A percentile compares a stretch with the other conserved stretches of the same genome.
These are phyloP conservation scores for Calocera viscosa DNA, from an alignment of 768 basidiomycete genomes.

Conservation along the genomic window DNA sequence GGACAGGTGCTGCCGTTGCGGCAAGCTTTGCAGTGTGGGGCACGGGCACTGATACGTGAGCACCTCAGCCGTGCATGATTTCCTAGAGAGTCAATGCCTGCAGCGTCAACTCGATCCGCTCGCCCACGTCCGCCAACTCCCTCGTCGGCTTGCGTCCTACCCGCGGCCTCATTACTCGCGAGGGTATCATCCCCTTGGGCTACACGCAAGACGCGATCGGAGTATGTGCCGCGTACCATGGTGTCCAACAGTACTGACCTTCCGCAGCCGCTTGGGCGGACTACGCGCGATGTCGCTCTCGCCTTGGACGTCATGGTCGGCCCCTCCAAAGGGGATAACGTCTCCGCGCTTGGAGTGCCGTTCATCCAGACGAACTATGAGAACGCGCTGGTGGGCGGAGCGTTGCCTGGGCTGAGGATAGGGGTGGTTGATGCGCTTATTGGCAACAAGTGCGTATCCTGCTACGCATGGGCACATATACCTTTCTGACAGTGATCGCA, in stretches of 20 bases:
- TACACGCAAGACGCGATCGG: conserved; percentile 2
- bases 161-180: background rate
- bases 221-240: background rate
- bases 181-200: background rate
- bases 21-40: conserved; percentile 3
- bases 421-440: background rate
- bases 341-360: background rate
- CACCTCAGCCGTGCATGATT: background rate
- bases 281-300: background rate
- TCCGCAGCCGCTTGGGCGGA: background rate
- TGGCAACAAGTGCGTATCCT: background rate
- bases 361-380: background rate
- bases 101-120: conserved; percentile 4
- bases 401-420: background rate
- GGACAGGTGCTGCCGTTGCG: background rate
- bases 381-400: background rate
- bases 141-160: conserved; percentile 4
- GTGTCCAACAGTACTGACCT: background rate
- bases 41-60: conserved; percentile 1
- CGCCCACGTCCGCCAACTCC: background rate
- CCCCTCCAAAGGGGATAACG: conserved; percentile 1
- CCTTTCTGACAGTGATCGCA: background rate
- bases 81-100: background rate
- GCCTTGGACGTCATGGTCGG: conserved; percentile 1
- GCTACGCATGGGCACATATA: background rate